Evolutionary conservation across 495 filamentous ascomycete genomes (phyloP), one percentile per base, ranked within the genome.

Genomic region (Jackrogersella multiformis): DNA sequence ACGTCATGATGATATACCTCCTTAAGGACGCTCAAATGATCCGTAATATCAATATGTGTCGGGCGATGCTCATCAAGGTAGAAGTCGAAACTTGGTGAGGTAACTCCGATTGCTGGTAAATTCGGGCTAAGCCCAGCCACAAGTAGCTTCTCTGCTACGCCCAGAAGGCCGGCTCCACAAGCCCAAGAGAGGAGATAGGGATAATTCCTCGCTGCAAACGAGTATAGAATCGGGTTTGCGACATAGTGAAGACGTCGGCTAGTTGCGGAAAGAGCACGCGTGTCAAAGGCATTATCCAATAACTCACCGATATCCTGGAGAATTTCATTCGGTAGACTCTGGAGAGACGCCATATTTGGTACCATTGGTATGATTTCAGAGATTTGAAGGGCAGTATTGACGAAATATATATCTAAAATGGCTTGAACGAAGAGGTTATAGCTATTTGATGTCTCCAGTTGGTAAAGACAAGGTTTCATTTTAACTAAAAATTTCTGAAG

Each of bases 81-180:
- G n/a, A n/a, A n/a, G n/a, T 30, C 2, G 2, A 8, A 2, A 42
- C 15, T 6, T 3, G 39, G n/a, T 18, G 39, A 8, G 4, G 7
- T 9, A 21, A 18, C 5, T 2, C 18, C 1, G 16, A 23, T 2
- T 36, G 28, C 55, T 23, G 56, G 32, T 18, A 39, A 4, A 8
- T 60, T 51, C n/a, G 56, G 56, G 34, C n/a, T 51, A 1, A 12
- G 2, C 5, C 56, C 56, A 51, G 44, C 42, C 13, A 12, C 21
- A 13, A 60, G 56, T 0, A 60, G 42, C 42, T 60, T 60, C 21
- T 51, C 1, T 41, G 41, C 56, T n/a, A 51, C 28, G n/a, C n/a
- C 30, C 5, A 51, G 5, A 12, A 4, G 18, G 20, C 32, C 56
- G 30, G 18, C 10, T 28, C 28, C 56, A 28, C 56, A 60, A 20